A percentile compares a stretch with the other conserved stretches of the same genome.
These are phyloP conservation scores for Dactylellina drechsleri DNA, from an alignment of 2,329 filamentous ascomycete genomes.

Conservation along the genomic window DNA sequence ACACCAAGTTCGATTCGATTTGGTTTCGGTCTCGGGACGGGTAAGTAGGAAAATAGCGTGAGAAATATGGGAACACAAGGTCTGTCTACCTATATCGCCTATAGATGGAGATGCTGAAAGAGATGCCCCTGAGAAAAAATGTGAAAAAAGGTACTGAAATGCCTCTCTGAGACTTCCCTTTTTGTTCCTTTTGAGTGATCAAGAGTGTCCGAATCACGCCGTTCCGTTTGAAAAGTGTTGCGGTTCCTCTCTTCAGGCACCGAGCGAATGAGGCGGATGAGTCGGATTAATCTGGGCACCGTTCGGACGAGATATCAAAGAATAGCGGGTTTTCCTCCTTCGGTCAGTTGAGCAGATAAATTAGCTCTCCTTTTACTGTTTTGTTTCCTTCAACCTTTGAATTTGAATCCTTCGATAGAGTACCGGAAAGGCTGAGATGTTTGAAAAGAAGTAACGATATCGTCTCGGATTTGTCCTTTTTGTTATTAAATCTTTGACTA, in stretches of 20 bases:
- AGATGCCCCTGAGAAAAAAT: conserved; percentile 9
- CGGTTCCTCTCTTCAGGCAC: conserved; percentile 24
- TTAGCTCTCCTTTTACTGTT: background rate
- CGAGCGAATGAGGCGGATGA: conserved; percentile 17
- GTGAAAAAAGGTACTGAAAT: conserved; percentile 1
- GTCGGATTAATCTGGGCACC: background rate
- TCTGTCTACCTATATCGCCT: background rate
- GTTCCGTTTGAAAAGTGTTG: conserved; percentile 34
- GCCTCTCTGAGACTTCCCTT: conserved; percentile 9
- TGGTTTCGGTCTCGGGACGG: background rate
- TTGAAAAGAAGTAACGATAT: background rate
- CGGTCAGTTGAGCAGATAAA: too few species aligned
- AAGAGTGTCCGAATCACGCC: conserved; percentile 8
- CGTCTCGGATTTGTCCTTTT: background rate
- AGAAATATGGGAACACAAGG: background rate
- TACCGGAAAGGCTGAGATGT: background rate
- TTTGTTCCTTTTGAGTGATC: background rate
- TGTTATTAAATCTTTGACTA: background rate
- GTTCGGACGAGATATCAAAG: conserved; percentile 1
- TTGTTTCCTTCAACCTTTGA: background rate
- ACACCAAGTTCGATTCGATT: background rate
- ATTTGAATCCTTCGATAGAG: too few species aligned
- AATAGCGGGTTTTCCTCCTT: background rate
- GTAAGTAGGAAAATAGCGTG: background rate
- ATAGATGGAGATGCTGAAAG: conserved; percentile 2